Evolutionary conservation across 2,329 filamentous ascomycete genomes (phyloP), one percentile per base, ranked within the genome.

Genomic region (Aspergillus floridensis): DNA sequence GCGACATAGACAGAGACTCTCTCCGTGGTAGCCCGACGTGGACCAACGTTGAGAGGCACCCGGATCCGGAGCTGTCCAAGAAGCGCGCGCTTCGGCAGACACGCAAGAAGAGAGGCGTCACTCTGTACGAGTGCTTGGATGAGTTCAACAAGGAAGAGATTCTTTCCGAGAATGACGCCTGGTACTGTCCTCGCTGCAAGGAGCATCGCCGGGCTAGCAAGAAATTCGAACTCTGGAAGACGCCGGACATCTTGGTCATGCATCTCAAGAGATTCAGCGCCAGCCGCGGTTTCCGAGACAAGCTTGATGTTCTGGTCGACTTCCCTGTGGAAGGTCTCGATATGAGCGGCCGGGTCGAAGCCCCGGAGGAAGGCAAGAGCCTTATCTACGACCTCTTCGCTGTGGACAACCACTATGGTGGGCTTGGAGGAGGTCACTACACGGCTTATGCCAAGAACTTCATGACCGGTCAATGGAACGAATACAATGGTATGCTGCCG

Each of bases 161-260:
- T 14, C 81, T 99, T 4, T 97, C 93, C 0, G 92, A 97, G 73
- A 90, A 96, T 71, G 96, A 99, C 73, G 93, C 92, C 61, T 99
- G 95, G 95, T 98, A 96, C 73, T 99, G 95, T 72, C 93, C 92
- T 58, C 86, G 92, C 31, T 99, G 95, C 82, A 98, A 98, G 74
- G 91, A 96, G 68, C 89, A 96, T 69, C 87, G 92, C 16, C 88
- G 92, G 61, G 95, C 95, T 21, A 93, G 89, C 77, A 99, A 99
- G 81, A 97, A 95, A 70, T 92, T 99, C 56, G 93, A 98, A 71
- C 85, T 99, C 19, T 99, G 95, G 95, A 97, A 93, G 71, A 89
- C 91, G 2, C 95, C 95, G 0, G 95, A 99, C 74, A 96, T 98
- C 62, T 84, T 99, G 16, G 89, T 98, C 48, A 89, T 97, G 62